Percentiles rank a stretch among this genome's conserved stretches.
These are phyloP conservation scores for Coriaria nepalensis DNA, from an alignment of 306 rosid species.

Conservation along the genomic window DNA sequence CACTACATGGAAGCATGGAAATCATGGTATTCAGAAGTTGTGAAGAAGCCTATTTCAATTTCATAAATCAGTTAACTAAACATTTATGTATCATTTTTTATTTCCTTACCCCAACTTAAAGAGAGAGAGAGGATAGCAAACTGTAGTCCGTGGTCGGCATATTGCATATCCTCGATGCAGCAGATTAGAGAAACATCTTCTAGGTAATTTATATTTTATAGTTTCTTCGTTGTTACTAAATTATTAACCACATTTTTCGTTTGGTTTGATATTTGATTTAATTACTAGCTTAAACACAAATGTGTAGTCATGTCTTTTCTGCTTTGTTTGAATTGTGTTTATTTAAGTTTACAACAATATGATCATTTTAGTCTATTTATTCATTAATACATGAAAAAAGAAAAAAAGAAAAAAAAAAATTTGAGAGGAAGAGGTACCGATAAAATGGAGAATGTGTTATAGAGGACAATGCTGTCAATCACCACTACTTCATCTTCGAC, in stretches of 20 bases:
- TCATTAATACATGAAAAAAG: neutral
- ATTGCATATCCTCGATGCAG: slow-evolving; percentile 30
- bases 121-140: too few relatives aligned
- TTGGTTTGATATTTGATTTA: too few relatives aligned
- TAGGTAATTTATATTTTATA: slow-evolving; percentile 4
- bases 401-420: neutral
- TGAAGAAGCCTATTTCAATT: slow-evolving; percentile 35
- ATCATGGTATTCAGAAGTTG: slow-evolving; percentile 73
- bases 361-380: too few relatives aligned
- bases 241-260: too few relatives aligned
- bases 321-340: too few relatives aligned
- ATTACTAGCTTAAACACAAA: too few relatives aligned
- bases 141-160: slow-evolving; percentile 6
- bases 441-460: slow-evolving; percentile 16
- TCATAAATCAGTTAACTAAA: slow-evolving; percentile 22
- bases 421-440: slow-evolving; percentile 2
- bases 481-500: slow-evolving; percentile 96
- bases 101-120: too few relatives aligned
- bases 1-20: slow-evolving; percentile 91
- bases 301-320: too few relatives aligned
- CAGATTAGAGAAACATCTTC: slow-evolving; percentile 12
- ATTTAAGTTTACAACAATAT: too few relatives aligned
- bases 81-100: too few relatives aligned
- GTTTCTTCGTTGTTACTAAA: neutral
- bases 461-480: slow-evolving; percentile 78